phyloP scores from a whole-genome alignment of 2,329 filamentous ascomycete genomes.

The Trichoderma citrinoviride region DNA sequence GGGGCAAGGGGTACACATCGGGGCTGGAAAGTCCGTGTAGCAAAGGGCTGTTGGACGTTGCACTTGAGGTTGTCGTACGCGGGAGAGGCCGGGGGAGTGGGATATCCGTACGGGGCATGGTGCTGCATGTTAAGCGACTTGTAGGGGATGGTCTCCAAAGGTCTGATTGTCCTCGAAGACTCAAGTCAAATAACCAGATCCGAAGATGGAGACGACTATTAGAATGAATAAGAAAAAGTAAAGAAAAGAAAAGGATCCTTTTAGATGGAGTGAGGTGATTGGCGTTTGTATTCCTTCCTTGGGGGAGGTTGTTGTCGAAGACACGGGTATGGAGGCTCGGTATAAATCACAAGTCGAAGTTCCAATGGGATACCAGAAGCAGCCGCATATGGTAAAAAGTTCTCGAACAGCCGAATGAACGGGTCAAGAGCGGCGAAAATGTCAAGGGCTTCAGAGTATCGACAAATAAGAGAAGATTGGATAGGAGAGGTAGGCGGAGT shows the following conservation, averaged over 20 bases:
- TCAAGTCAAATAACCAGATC: constrained; percentile 10
- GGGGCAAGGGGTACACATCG: constrained; percentile 61
- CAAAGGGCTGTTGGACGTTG: constrained; percentile 38
- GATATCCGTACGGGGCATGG: constrained; percentile 56
- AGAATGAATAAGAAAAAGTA: background rate
- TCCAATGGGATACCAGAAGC: constrained; percentile 15
- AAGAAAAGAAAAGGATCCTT: background rate
- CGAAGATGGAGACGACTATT: constrained; percentile 13
- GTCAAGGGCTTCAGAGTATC: constrained; percentile 15
- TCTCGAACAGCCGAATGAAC: constrained; percentile 50
- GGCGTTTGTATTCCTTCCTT: background rate
- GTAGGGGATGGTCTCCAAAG: constrained; percentile 1
- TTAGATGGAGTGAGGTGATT: background rate
- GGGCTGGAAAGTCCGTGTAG: constrained; percentile 41
- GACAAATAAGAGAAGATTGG: background rate
- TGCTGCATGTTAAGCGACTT: constrained; percentile 53
- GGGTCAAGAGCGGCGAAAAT: constrained; percentile 40
- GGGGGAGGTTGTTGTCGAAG: background rate
- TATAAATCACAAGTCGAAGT: constrained; percentile 14
- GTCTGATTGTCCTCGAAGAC: constrained; percentile 5
- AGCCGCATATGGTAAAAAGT: constrained; percentile 24
- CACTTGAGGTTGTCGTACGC: constrained; percentile 51
- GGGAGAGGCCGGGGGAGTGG: constrained; percentile 57
- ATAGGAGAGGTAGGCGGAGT: background rate
- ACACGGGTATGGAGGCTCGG: background rate